Percentiles rank a stretch among this genome's conserved stretches.
phyloP scores from a whole-genome alignment of 106 monocot species.

The Acorus gramineus region DNA sequence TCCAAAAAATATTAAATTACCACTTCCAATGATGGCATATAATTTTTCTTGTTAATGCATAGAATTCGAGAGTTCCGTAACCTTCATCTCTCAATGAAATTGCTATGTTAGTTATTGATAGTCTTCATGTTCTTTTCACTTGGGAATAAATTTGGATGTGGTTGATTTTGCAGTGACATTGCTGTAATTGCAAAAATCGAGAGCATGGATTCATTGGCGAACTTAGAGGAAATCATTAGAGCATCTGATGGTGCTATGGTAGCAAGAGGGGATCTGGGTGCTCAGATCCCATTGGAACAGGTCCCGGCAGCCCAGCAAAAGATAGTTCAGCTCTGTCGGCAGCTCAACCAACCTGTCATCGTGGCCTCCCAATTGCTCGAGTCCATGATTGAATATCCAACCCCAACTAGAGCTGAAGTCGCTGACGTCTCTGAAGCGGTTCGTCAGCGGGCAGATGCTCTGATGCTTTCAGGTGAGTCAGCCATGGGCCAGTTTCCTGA shows the following conservation, averaged over 20 bases:
- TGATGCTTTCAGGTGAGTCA: constrained; percentile 1
- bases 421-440: neutral
- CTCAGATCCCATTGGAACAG: neutral
- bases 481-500: neutral
- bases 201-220: neutral
- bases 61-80: neutral
- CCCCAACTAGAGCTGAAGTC: neutral
- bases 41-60: neutral
- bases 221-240: neutral
- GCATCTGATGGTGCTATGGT: neutral
- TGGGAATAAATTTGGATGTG: too few relatives aligned
- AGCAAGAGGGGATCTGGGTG: constrained; percentile 1
- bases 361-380: constrained; percentile 2
- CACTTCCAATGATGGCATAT: neutral
- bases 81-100: too few relatives aligned
- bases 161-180: constrained; percentile 47
- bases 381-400: neutral
- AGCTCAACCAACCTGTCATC: neutral
- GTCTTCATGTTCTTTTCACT: too few relatives aligned
- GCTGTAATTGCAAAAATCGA: constrained; percentile 16
- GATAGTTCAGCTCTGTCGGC: neutral
- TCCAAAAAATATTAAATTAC: too few relatives aligned
- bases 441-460: neutral
- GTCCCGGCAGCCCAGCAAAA: neutral
- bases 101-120: too few relatives aligned